These are phyloP conservation scores for Vaccinium macrocarpon DNA, from an alignment of 148 eudicot genomes.

Conservation along the genomic window DNA sequence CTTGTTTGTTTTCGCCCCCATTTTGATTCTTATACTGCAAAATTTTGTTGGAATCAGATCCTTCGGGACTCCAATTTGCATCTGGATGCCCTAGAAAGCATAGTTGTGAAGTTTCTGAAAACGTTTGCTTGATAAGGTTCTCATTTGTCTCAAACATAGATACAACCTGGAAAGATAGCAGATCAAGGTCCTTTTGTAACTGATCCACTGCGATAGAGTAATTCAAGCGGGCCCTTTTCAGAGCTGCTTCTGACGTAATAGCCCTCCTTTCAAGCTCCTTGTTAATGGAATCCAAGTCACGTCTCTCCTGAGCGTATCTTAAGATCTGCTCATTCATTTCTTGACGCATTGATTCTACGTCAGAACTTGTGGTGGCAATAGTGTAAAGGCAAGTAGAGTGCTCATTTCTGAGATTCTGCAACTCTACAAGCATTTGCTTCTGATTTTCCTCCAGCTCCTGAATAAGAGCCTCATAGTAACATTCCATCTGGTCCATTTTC, in stretches of 20 bases:
- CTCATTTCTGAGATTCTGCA: conserved; percentile 82
- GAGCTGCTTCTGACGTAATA: conserved; percentile 70
- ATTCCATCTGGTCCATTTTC: conserved; percentile 96
- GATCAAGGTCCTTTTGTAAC: conserved; percentile 86
- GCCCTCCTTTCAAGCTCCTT: conserved; percentile 89
- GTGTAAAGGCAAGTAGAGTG: conserved; percentile 78
- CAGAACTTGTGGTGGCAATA: conserved; percentile 57
- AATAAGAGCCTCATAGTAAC: conserved; percentile 91
- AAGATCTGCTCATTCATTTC: conserved; percentile 64
- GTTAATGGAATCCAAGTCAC: conserved; percentile 49
- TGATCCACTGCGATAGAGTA: conserved; percentile 90
- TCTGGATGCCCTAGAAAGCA: conserved; percentile 33
- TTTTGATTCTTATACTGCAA: conserved; percentile 30
- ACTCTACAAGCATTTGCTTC: conserved; percentile 75
- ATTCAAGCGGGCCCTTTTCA: conserved; percentile 80
- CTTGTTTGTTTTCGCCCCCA: conserved; percentile 33
- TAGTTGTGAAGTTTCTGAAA: conserved; percentile 51
- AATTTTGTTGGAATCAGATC: conserved; percentile 22
- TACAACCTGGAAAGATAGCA: conserved; percentile 81
- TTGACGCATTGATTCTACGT: conserved; percentile 75
- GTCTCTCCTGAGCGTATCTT: conserved; percentile 62
- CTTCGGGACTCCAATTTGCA: conserved; percentile 22
- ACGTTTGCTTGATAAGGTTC: conserved; percentile 66
- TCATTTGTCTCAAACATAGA: conserved; percentile 94
- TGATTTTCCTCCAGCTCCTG: conserved; percentile 97